Percentiles rank a stretch among this genome's conserved stretches.
phyloP scores from a whole-genome alignment of 73 alveolate species.

The Breviolum minutum region DNA sequence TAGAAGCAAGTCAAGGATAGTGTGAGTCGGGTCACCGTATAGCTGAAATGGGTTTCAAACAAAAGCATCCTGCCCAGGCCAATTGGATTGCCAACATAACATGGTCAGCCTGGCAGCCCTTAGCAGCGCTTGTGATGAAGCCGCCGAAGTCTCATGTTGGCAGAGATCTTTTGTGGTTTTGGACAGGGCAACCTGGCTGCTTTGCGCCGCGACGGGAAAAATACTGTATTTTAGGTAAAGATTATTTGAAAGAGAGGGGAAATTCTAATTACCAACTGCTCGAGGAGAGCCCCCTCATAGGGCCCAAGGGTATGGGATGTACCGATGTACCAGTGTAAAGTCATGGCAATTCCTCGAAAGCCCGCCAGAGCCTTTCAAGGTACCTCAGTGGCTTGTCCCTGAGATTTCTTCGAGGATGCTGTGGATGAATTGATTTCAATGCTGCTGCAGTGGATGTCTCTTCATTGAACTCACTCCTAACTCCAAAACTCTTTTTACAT shows the following conservation, averaged over 20 bases:
- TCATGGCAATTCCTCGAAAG: no score
- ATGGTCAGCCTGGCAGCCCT: background rate
- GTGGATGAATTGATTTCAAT: background rate
- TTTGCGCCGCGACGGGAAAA: no score
- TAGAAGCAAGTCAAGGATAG: no score
- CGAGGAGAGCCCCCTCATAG: no score
- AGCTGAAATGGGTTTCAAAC: no score
- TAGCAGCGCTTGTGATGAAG: constrained; percentile 29
- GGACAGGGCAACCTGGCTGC: background rate
- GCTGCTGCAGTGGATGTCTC: background rate
- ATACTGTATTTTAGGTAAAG: no score
- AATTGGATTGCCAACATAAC: background rate
- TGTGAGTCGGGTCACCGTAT: no score
- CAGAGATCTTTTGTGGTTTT: background rate
- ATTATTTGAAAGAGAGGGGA: no score
- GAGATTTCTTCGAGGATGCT: background rate
- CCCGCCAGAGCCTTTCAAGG: background rate
- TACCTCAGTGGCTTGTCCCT: background rate
- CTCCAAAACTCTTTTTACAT: no score
- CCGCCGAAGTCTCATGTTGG: constrained; percentile 16
- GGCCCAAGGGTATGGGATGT: background rate
- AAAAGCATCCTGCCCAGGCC: background rate
- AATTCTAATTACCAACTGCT: no score
- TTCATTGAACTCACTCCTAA: background rate
- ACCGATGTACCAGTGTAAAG: background rate